These are phyloP conservation scores for Suhomyces panamericanus DNA, from an alignment of 1,139 yeast species.

Conservation along the genomic window DNA sequence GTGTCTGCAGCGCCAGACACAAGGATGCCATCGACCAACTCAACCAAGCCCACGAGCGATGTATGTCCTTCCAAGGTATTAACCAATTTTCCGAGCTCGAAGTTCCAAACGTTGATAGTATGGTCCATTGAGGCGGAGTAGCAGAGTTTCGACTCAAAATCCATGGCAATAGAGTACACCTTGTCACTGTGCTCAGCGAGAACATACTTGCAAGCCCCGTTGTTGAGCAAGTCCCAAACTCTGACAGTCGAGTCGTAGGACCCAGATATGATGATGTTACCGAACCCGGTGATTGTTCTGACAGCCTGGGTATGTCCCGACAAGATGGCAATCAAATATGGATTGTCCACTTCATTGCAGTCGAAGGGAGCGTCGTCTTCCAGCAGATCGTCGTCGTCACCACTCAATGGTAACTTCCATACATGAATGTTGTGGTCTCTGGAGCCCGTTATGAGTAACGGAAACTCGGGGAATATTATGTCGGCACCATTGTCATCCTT, in stretches of 20 bases:
- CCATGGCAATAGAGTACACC: slow-evolving; percentile 85
- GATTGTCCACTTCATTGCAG: slow-evolving; percentile 50
- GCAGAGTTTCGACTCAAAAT: slow-evolving; percentile 72
- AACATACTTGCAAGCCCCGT: slow-evolving; percentile 71
- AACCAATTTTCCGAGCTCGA: slow-evolving; percentile 68
- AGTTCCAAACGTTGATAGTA: slow-evolving; percentile 86
- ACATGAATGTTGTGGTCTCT: slow-evolving; percentile 87
- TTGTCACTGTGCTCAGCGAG: slow-evolving; percentile 83
- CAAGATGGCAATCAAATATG: slow-evolving; percentile 72
- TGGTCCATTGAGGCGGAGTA: slow-evolving; percentile 93
- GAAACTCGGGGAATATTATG: slow-evolving; percentile 60
- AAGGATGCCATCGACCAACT: slow-evolving; percentile 72
- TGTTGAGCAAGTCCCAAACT: slow-evolving; percentile 81
- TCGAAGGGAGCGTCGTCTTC: slow-evolving; percentile 27
- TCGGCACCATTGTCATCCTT: slow-evolving; percentile 63
- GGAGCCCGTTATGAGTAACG: slow-evolving; percentile 82
- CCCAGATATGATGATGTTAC: slow-evolving; percentile 82
- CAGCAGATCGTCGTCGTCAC: slow-evolving; percentile 31
- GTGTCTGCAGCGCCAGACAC: slow-evolving; percentile 97
- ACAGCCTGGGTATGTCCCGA: slow-evolving; percentile 88
- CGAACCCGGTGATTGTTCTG: slow-evolving; percentile 83
- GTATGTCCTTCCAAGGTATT: slow-evolving; percentile 80
- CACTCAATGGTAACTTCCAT: slow-evolving; percentile 76
- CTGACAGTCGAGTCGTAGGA: slow-evolving; percentile 89
- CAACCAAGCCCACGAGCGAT: slow-evolving; percentile 83